Percentiles rank a stretch among this genome's conserved stretches.
Conservation (phyloP, 306 rosid species). For the Castanea mollissima region DNA sequence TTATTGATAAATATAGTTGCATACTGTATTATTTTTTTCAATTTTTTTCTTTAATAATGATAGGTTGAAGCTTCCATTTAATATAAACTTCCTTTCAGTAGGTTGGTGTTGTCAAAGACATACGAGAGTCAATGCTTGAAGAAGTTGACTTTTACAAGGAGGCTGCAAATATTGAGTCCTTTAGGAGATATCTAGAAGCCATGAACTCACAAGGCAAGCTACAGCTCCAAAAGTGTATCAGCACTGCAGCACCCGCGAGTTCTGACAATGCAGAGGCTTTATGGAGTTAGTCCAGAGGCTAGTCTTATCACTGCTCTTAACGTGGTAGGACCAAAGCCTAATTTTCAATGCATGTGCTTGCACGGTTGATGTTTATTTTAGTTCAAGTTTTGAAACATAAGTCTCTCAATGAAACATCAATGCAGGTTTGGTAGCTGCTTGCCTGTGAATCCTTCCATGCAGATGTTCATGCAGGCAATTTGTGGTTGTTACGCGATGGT, state of each 20-base stretch:
- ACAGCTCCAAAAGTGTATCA: conserved; percentile 93
- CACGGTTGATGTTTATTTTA: conserved; percentile 6
- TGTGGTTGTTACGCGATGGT: conserved; percentile 93
- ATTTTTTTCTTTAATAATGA: conserved; percentile 9
- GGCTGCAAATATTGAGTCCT: conserved; percentile 88
- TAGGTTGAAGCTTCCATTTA: conserved; percentile 31
- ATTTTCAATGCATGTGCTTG: background rate
- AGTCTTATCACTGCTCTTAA: conserved; percentile 92
- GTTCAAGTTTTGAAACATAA: conserved; percentile 4
- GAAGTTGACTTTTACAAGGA: conserved; percentile 97
- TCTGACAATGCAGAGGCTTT: conserved; percentile 88
- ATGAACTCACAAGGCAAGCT: conserved; percentile 81
- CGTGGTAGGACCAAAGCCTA: conserved; percentile 56
- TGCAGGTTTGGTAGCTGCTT: conserved; percentile 98
- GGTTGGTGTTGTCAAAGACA: conserved; percentile 94
- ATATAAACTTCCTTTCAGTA: conserved; percentile 43
- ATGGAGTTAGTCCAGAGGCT: conserved; percentile 89
- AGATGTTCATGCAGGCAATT: conserved; percentile 95
- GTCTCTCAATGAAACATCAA: conserved; percentile 22
- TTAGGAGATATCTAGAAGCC: conserved; percentile 82
- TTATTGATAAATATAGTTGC: background rate
- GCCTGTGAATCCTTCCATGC: conserved; percentile 98
- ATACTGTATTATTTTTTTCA: background rate
- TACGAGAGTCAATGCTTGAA: conserved; percentile 94
- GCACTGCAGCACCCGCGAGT: conserved; percentile 71